These are phyloP conservation scores for Melanogaster broomeanus DNA, from an alignment of 768 basidiomycete genomes.

Conservation along the genomic window DNA sequence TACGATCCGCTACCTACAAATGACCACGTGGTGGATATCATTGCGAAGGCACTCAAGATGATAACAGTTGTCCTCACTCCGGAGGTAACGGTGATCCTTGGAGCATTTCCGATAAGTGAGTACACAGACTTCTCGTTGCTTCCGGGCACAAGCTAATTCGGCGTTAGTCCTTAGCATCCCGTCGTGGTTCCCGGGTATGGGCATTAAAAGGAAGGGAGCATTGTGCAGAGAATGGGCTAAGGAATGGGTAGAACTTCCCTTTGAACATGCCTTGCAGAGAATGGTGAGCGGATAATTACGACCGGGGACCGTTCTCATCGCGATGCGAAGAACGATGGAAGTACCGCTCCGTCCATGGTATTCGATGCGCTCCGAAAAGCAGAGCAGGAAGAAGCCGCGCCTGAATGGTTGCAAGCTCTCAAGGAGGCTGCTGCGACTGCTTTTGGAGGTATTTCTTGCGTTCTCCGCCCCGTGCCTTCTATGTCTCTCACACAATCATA, in stretches of 20 bases:
- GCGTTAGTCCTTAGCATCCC: conserved; percentile 15
- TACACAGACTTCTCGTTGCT: not conserved
- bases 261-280: conserved; percentile 24
- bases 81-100: conserved; percentile 12
- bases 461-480: not conserved
- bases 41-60: conserved; percentile 10
- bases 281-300: conserved; percentile 20
- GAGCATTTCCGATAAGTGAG: conserved; percentile 16
- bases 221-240: conserved; percentile 4
- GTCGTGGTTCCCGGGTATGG: conserved; percentile 19
- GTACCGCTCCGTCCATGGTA: conserved; percentile 14
- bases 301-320: not conserved
- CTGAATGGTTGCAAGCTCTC: conserved; percentile 3
- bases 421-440: conserved; percentile 18
- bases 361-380: conserved; percentile 12
- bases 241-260: conserved; percentile 26
- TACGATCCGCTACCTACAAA: conserved; percentile 16
- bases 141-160: not conserved
- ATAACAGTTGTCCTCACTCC: conserved; percentile 1
- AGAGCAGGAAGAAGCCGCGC: not conserved
- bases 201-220: conserved; percentile 12
- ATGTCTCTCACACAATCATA: not conserved
- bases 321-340: conserved; percentile 5
- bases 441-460: conserved; percentile 7
- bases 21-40: conserved; percentile 7